Evolutionary conservation across 2,329 filamentous ascomycete genomes (phyloP).

Genomic region (Cordyceps fumosorosea): DNA sequence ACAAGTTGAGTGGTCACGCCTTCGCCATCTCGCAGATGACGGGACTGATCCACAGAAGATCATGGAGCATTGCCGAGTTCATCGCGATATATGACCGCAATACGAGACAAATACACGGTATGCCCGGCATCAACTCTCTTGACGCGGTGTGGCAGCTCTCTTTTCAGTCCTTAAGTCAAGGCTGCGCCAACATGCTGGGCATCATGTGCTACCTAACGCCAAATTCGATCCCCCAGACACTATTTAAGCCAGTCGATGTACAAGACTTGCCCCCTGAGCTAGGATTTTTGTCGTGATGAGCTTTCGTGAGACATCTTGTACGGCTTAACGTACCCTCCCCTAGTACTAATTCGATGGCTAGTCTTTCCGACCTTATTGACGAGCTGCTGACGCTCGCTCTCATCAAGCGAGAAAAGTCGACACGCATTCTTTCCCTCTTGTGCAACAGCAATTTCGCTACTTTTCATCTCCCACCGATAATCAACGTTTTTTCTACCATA

Average conservation of each 20-base stretch:
- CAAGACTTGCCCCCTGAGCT: background rate
- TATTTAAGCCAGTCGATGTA: background rate
- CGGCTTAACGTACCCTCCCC: background rate
- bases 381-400: background rate
- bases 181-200: background rate
- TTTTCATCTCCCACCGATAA: background rate
- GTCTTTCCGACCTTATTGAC: background rate
- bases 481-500: background rate
- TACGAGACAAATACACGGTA: background rate
- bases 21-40: no score
- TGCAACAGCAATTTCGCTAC: background rate
- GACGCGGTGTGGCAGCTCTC: no score
- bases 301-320: background rate
- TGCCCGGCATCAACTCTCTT: background rate
- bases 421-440: background rate
- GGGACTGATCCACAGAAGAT: no score
- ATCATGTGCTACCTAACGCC: background rate
- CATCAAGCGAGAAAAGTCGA: background rate
- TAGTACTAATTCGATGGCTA: background rate
- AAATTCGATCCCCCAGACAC: background rate
- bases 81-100: background rate
- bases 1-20: no score
- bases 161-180: no score
- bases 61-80: background rate
- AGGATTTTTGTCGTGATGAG: background rate